These are phyloP conservation scores for Zychaea mexicana DNA, from an alignment of 371 early-diverging fungal genomes.

Conservation along the genomic window DNA sequence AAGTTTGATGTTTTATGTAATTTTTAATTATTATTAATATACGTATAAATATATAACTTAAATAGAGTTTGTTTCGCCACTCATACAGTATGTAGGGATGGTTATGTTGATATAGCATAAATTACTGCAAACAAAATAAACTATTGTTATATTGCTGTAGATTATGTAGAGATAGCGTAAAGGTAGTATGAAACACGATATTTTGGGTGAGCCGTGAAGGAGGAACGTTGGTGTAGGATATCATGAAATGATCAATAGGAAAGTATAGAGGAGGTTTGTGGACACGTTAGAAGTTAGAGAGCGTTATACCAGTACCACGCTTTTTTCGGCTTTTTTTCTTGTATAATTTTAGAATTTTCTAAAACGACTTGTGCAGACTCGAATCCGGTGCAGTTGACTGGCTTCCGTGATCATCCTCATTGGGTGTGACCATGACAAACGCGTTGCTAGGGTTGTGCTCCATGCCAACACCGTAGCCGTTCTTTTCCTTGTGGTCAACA, in stretches of 20 bases:
- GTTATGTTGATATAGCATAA: too few relatives aligned
- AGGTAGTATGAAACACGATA: too few relatives aligned
- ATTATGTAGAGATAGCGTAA: too few relatives aligned
- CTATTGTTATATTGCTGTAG: too few relatives aligned
- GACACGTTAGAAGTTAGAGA: background rate
- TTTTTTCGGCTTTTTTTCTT: background rate
- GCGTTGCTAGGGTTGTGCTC: constrained; percentile 15
- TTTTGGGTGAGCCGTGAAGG: too few relatives aligned
- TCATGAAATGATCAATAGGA: too few relatives aligned
- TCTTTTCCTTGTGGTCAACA: constrained; percentile 6
- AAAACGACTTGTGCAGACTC: background rate
- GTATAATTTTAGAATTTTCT: background rate
- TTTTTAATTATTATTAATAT: too few relatives aligned
- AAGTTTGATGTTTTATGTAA: too few relatives aligned
- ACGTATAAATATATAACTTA: background rate
- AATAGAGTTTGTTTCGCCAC: background rate
- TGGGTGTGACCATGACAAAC: constrained; percentile 12
- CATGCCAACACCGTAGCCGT: constrained; percentile 7
- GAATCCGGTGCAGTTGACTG: background rate
- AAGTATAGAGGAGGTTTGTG: background rate
- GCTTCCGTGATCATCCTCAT: constrained; percentile 15
- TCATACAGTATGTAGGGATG: too few relatives aligned
- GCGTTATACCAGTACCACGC: background rate
- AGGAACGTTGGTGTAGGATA: too few relatives aligned
- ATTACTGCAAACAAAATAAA: too few relatives aligned